Conservation (phyloP, 257 asterid genomes). For the Craterostigma plantagineum region DNA sequence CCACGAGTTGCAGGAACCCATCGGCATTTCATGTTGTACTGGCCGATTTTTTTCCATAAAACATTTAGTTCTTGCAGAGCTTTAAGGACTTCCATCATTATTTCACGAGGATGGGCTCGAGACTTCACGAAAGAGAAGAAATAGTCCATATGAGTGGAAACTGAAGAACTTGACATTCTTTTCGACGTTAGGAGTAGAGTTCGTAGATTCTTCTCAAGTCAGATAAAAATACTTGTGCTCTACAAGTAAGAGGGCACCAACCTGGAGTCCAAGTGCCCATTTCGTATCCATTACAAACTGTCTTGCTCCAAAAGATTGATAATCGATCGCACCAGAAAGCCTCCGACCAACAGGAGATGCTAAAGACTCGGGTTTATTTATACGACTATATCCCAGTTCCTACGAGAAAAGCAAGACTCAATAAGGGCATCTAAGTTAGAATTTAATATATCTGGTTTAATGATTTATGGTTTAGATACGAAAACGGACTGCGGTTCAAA, state of each 20-base stretch:
- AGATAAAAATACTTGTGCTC: too few species aligned
- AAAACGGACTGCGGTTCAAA: too few species aligned
- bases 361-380: constrained; percentile 30
- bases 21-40: constrained; percentile 81
- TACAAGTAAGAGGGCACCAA: constrained; percentile 2
- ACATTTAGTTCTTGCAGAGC: constrained; percentile 70
- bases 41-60: constrained; percentile 80
- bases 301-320: constrained; percentile 46
- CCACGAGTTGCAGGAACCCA: too few species aligned
- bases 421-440: too few species aligned
- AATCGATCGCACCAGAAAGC: constrained; percentile 38
- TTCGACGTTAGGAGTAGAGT: too few species aligned
- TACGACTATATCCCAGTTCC: constrained; percentile 2
- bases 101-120: constrained; percentile 88
- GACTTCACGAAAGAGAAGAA: constrained; percentile 27
- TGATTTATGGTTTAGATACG: too few species aligned
- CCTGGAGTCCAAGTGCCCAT: constrained; percentile 99
- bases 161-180: too few species aligned
- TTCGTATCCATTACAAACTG: constrained; percentile 50
- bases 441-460: too few species aligned
- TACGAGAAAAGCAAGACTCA: too few species aligned
- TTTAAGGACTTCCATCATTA: constrained; percentile 83
- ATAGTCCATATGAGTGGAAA: too few species aligned
- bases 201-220: too few species aligned
- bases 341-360: constrained; percentile 20